phyloP scores from a whole-genome alignment of 257 asterid species.

The Nicotiana noctiflora region DNA sequence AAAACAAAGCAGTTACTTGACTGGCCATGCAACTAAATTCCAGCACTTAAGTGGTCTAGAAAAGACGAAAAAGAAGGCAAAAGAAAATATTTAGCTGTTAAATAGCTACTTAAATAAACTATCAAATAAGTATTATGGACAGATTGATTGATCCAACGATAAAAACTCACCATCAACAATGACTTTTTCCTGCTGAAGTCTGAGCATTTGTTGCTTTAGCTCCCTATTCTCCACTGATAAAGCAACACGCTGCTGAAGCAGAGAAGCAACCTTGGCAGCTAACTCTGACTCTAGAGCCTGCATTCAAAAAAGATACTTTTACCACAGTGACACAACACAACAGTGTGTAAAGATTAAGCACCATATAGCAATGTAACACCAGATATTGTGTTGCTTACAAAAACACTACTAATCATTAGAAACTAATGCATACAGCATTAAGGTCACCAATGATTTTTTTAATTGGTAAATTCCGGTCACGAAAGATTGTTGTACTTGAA shows the following conservation, averaged over 20 bases:
- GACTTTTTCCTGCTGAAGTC: constrained; percentile 49
- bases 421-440: background rate
- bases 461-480: too few species aligned
- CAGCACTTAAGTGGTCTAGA: background rate
- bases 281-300: constrained; percentile 63
- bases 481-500: background rate
- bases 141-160: background rate
- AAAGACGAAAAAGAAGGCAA: background rate
- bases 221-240: constrained; percentile 57
- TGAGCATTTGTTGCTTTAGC: constrained; percentile 54
- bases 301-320: constrained; percentile 4
- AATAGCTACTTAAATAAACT: background rate
- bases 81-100: background rate
- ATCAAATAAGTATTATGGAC: background rate
- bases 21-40: background rate
- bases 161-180: constrained; percentile 47
- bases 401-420: background rate
- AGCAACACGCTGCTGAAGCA: constrained; percentile 48
- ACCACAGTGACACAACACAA: background rate
- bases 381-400: background rate
- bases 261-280: constrained; percentile 49
- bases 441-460: too few species aligned
- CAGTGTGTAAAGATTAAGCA: background rate
- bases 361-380: background rate
- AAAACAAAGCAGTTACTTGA: background rate